These are phyloP conservation scores for Phalaenopsis hybrid DNA, from an alignment of 116 monocot species.

Conservation along the genomic window DNA sequence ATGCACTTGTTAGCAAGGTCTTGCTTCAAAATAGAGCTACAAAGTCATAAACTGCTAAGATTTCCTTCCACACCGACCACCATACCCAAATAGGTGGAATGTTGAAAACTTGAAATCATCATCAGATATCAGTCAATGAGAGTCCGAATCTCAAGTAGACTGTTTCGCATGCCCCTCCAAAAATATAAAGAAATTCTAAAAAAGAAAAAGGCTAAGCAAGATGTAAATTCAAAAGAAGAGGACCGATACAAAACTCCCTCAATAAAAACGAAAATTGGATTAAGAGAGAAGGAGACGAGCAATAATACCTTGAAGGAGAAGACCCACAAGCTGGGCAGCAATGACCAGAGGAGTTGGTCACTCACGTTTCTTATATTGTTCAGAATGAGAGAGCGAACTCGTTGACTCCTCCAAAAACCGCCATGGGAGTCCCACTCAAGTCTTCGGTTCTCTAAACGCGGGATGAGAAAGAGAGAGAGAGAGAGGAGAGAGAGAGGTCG, in stretches of 20 bases:
- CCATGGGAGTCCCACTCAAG: not conserved
- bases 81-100: not conserved
- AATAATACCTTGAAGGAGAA: not conserved
- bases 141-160: not conserved
- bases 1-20: not conserved
- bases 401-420: not conserved
- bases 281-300: not conserved
- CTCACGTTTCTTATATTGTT: not conserved
- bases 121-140: not conserved
- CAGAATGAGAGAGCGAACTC: too few species aligned
- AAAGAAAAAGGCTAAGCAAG: not conserved
- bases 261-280: not conserved
- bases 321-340: not conserved
- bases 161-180: not conserved
- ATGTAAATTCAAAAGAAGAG: not conserved
- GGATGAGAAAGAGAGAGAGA: not conserved
- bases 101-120: not conserved
- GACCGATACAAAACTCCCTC: not conserved
- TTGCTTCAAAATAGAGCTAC: not conserved
- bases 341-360: not conserved
- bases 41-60: not conserved
- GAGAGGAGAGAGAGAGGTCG: not conserved
- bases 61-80: not conserved
- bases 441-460: not conserved
- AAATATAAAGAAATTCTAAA: not conserved